These are phyloP conservation scores for Emericellopsis terricola DNA, from an alignment of 495 filamentous ascomycete species.

Conservation along the genomic window DNA sequence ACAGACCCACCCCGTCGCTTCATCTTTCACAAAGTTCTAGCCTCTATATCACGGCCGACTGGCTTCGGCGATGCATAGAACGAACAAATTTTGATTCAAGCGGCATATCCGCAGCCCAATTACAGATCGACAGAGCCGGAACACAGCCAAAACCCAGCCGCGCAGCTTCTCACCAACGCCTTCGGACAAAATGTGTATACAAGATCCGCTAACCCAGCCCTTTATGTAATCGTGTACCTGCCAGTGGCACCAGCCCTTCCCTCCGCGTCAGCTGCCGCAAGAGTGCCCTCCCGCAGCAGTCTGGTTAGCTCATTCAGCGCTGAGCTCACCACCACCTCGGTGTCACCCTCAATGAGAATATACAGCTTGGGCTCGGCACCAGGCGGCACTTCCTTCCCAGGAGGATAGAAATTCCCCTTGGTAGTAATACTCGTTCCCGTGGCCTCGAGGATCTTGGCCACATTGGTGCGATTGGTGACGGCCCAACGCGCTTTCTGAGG, in stretches of 20 bases:
- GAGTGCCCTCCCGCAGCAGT: slow-evolving; percentile 77
- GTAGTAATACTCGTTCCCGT: slow-evolving; percentile 95
- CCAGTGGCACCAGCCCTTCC: slow-evolving; percentile 63
- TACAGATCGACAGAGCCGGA: too few species aligned
- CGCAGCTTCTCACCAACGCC: too few species aligned
- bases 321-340: slow-evolving; percentile 75
- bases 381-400: slow-evolving; percentile 60
- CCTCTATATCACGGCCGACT: too few species aligned
- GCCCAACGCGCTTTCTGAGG: slow-evolving; percentile 98
- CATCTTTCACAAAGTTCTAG: too few species aligned
- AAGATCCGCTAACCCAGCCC: too few species aligned
- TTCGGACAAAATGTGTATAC: too few species aligned
- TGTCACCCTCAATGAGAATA: slow-evolving; percentile 94
- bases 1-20: too few species aligned
- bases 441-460: slow-evolving; percentile 91
- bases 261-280: slow-evolving; percentile 75
- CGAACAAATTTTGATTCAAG: too few species aligned
- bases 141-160: too few species aligned
- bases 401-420: slow-evolving; percentile 76
- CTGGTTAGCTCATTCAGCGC: slow-evolving; percentile 85
- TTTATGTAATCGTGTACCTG: slow-evolving; percentile 74
- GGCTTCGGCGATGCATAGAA: too few species aligned
- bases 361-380: slow-evolving; percentile 79
- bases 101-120: too few species aligned
- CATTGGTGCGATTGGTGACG: slow-evolving; percentile 96